Base-by-base conservation (phyloP, 495 filamentous ascomycete genomes). In the Ascobolus immersus region DNA sequence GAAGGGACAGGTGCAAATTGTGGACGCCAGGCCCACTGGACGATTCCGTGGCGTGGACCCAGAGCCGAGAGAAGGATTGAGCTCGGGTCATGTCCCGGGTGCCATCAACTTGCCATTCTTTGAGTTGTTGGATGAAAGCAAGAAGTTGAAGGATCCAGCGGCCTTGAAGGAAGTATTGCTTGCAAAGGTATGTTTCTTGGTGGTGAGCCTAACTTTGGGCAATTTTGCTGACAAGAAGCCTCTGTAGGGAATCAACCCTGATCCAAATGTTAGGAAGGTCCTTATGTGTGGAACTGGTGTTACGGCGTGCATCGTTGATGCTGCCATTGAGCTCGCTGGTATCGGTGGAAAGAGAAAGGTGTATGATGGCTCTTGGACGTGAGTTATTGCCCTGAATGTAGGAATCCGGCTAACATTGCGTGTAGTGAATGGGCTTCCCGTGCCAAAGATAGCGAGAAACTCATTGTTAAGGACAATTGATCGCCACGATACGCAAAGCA, bases 351-450 rank as follows among this genome's bases (percentile, higher is more conserved):
- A 67, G 26, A 67, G 75, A 38, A 71, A 65, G 45, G 58, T 93
- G 17, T 96, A 96, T 49, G 86, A 94, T 60, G 86, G 86, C 11
- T 91, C 80, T 45, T 94, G 86, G 86, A 92, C 84, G 75, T 89
- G 51, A 74, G 78, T 78, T 12, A 9, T 30, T 22, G 9, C 7
- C 4, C 19, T 30, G 26, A 29, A 35, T 32, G 33, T 21, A 9
- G 8, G 23, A 8, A 32, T 14, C 2, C n/a, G n/a, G n/a, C n/a
- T n/a, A n/a, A n/a, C n/a, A n/a, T n/a, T 41, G 33, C 19, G 19
- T 6, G 17, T n/a, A n/a, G n/a, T n/a, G n/a, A n/a, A n/a, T n/a
- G n/a, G n/a, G n/a, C n/a, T n/a, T n/a, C n/a, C n/a, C n/a, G n/a
- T n/a, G n/a, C n/a, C n/a, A n/a, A n/a, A n/a, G n/a, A n/a, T n/a